Evolutionary conservation across 176 grass and related monocot genomes (phyloP).

Genomic region (Ampelocalamus luodianensis): DNA sequence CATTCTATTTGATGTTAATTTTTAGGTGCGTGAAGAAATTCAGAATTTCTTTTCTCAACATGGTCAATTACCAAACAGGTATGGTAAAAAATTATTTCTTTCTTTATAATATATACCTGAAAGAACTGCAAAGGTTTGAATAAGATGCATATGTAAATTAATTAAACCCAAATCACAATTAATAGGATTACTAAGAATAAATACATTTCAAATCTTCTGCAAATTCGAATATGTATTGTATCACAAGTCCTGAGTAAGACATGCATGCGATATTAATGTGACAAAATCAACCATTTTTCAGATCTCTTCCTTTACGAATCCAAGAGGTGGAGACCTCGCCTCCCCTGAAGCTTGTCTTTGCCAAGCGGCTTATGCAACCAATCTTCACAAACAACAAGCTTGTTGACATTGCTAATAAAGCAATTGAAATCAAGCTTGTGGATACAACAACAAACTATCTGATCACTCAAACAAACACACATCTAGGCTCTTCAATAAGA

Average conservation of each 20-base stretch:
- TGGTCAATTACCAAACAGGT: conserved; percentile 27
- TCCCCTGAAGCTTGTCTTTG: conserved; percentile 47
- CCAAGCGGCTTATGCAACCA: conserved; percentile 29
- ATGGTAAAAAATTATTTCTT: neutral
- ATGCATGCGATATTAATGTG: neutral
- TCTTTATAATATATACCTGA: neutral
- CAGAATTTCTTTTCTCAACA: conserved; percentile 37
- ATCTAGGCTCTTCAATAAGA: conserved; percentile 5
- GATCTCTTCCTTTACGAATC: conserved; percentile 34
- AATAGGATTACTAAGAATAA: neutral
- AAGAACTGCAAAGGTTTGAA: neutral
- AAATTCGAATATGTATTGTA: neutral
- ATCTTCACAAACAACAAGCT: conserved; percentile 57
- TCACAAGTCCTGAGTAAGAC: neutral
- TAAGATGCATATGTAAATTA: neutral
- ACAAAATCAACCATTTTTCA: conserved; percentile 8
- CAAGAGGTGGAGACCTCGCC: neutral
- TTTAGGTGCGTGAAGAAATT: conserved; percentile 53
- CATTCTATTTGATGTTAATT: neutral
- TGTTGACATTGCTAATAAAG: neutral
- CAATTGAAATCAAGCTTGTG: conserved; percentile 46
- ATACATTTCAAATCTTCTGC: neutral
- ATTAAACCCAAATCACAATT: neutral
- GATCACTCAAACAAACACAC: neutral
- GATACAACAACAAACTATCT: conserved; percentile 29